These are phyloP conservation scores for Exophiala bonariae DNA, from an alignment of 2,329 filamentous ascomycete species.

Conservation along the genomic window DNA sequence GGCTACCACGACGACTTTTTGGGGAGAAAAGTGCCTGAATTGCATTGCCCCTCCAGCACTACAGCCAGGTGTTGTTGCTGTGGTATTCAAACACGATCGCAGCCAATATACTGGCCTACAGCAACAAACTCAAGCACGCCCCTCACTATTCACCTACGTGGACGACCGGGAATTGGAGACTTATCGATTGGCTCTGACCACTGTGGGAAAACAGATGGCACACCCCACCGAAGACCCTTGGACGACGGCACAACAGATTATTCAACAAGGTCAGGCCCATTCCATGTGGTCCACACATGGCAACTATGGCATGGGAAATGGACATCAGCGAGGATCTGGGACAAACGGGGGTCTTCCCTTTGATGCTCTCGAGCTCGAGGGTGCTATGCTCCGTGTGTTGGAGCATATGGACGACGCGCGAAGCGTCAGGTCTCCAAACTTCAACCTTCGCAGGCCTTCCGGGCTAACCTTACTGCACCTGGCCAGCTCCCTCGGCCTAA, in stretches of 20 bases:
- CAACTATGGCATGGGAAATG: conserved; percentile 43
- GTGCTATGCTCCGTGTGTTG: conserved; percentile 69
- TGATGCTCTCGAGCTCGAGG: conserved; percentile 59
- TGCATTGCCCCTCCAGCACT: conserved; percentile 73
- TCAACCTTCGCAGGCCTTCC: conserved; percentile 65
- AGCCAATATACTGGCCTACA: conserved; percentile 49
- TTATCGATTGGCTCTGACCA: conserved; percentile 45
- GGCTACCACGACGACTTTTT: conserved; percentile 74
- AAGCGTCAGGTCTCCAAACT: conserved; percentile 51
- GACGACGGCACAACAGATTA: conserved; percentile 49
- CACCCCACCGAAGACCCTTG: conserved; percentile 52
- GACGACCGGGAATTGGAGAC: conserved; percentile 50
- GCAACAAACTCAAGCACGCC: conserved; percentile 43
- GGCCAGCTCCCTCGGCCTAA: conserved; percentile 72
- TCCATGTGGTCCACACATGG: conserved; percentile 24
- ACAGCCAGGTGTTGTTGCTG: conserved; percentile 66
- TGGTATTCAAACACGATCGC: conserved; percentile 64
- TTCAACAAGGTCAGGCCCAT: conserved; percentile 30
- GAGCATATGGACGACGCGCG: conserved; percentile 65
- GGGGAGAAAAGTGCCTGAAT: conserved; percentile 77
- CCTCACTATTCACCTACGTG: conserved; percentile 68
- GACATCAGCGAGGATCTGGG: conserved; percentile 46
- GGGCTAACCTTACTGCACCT: conserved; percentile 82
- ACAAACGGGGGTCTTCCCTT: conserved; percentile 42
- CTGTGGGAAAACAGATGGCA: conserved; percentile 47